Evolutionary conservation across 257 asterid genomes (phyloP).

Genomic region (Solanum raphanifolium): DNA sequence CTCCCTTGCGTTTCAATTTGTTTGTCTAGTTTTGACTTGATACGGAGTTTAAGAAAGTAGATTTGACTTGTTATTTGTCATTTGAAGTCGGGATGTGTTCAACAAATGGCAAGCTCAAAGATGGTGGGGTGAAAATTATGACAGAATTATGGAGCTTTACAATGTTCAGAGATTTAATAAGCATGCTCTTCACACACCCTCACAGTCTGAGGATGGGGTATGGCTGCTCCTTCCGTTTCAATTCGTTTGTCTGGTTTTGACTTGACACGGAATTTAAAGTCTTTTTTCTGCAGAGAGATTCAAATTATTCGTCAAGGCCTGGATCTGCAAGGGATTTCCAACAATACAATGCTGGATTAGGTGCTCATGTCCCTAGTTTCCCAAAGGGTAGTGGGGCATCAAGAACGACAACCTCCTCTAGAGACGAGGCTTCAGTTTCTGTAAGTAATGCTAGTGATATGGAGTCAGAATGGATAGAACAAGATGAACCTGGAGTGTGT

Average conservation of each 20-base stretch:
- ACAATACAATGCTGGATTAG: slow-evolving; percentile 21
- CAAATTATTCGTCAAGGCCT: slow-evolving; percentile 65
- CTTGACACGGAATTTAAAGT: neutral
- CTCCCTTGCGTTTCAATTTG: neutral
- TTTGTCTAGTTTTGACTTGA: neutral
- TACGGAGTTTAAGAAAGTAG: neutral
- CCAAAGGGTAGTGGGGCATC: slow-evolving; percentile 44
- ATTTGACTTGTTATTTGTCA: neutral
- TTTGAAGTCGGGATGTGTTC: slow-evolving; percentile 71
- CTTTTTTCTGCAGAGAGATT: slow-evolving; percentile 61
- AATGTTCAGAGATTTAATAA: slow-evolving; percentile 72
- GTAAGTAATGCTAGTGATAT: slow-evolving; percentile 88
- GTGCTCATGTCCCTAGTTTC: slow-evolving; percentile 20
- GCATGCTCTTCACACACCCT: slow-evolving; percentile 64
- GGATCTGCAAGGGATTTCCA: slow-evolving; percentile 61
- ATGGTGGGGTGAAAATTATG: slow-evolving; percentile 88
- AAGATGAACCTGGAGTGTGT: slow-evolving; percentile 88
- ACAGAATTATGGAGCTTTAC: slow-evolving; percentile 75
- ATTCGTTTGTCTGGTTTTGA: neutral
- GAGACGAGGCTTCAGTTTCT: slow-evolving; percentile 76
- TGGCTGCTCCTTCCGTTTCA: neutral
- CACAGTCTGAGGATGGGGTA: slow-evolving; percentile 85
- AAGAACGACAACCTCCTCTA: slow-evolving; percentile 68
- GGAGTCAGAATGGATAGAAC: slow-evolving; percentile 87
- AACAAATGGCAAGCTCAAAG: slow-evolving; percentile 81